A percentile compares a stretch with the other conserved stretches of the same genome.
These are phyloP conservation scores for Cryptococcus sp. DNA, from an alignment of 1,284 basidiomycete genomes.

Conservation along the genomic window DNA sequence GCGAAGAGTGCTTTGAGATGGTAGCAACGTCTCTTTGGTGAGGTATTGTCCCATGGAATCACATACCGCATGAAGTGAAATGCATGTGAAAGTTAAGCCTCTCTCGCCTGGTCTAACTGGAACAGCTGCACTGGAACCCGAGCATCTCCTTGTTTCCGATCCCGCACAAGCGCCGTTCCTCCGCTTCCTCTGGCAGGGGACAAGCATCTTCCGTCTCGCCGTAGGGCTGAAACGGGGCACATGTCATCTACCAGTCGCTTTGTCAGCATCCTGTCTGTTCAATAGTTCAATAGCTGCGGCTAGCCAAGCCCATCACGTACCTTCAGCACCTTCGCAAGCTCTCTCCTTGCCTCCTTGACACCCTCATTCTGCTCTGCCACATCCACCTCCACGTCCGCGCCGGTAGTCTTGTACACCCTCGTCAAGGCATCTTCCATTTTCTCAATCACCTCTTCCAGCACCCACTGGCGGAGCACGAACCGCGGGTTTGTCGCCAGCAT, in stretches of 20 bases:
- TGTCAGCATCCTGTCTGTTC: constrained; percentile 2
- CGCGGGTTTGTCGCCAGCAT: constrained; percentile 66
- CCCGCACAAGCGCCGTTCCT: constrained; percentile 63
- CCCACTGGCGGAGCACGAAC: constrained; percentile 87
- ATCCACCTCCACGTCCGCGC: constrained; percentile 3
- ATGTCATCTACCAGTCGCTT: constrained; percentile 64
- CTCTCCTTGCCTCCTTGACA: constrained; percentile 22
- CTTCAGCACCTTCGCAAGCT: constrained; percentile 24
- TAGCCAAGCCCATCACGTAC: constrained; percentile 14
- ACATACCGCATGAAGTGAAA: neutral
- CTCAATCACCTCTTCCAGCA: constrained; percentile 81
- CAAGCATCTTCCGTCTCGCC: constrained; percentile 38
- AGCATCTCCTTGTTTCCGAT: constrained; percentile 70
- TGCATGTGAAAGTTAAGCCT: neutral
- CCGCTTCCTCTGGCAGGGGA: constrained; percentile 55
- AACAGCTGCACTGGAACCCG: constrained; percentile 91
- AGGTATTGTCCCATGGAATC: neutral
- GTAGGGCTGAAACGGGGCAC: constrained; percentile 46
- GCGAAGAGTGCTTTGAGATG: constrained; percentile 24
- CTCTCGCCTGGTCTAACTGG: constrained; percentile 56
- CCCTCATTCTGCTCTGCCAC: constrained; percentile 19
- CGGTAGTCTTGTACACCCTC: constrained; percentile 45
- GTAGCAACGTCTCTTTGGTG: neutral
- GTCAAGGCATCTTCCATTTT: constrained; percentile 66
- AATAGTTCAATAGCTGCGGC: neutral